Evolutionary conservation across 495 filamentous ascomycete species (phyloP).

Genomic region (Tuber calosporum): DNA sequence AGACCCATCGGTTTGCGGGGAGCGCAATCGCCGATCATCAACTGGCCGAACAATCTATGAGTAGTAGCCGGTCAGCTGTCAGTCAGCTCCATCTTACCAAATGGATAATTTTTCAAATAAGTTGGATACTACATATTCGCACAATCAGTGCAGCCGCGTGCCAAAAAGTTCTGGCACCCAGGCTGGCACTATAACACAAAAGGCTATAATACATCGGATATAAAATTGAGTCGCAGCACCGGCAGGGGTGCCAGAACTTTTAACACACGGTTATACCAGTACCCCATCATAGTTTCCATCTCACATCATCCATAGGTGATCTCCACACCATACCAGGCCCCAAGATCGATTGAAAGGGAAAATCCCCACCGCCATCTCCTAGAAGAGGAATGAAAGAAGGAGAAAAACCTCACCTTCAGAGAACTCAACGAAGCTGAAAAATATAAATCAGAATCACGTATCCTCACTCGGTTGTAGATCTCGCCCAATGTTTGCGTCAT

Average conservation of each 20-base stretch:
- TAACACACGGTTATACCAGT: too few relatives aligned
- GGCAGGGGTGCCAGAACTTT: too few relatives aligned
- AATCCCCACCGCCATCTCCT: background rate
- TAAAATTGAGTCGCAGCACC: too few relatives aligned
- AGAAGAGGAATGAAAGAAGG: background rate
- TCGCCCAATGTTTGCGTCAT: background rate
- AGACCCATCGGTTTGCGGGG: background rate
- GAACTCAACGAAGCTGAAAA: background rate
- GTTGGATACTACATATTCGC: background rate
- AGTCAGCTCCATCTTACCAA: background rate
- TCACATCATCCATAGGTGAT: background rate
- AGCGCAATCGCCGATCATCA: background rate
- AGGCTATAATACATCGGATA: too few relatives aligned
- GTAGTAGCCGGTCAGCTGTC: background rate
- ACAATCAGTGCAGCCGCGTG: too few relatives aligned
- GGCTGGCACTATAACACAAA: too few relatives aligned
- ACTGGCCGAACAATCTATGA: background rate
- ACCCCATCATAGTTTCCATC: background rate
- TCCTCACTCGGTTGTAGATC: background rate
- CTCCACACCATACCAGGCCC: background rate
- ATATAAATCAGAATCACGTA: background rate
- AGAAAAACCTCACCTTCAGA: background rate
- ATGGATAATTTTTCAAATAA: background rate
- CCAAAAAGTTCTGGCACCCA: too few relatives aligned
- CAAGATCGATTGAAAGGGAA: background rate